Evolutionary conservation across 2,329 filamentous ascomycete genomes (phyloP).

Genomic region (Ascochyta koolunga): DNA sequence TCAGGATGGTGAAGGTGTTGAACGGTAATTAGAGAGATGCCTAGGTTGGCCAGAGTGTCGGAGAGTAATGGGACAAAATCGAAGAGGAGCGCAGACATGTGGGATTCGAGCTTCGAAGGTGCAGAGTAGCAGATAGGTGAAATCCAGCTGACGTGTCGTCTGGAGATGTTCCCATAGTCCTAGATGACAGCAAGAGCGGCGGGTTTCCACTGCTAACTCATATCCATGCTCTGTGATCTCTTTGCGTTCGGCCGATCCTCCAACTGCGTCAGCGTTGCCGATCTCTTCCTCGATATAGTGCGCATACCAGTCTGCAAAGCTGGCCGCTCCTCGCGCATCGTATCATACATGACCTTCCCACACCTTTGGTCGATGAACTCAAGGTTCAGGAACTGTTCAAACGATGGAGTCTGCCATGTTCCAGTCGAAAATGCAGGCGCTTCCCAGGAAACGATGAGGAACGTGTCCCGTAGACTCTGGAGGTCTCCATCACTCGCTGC

Average conservation of each 20-base stretch:
- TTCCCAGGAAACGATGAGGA: slow-evolving; percentile 11
- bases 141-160: too few relatives aligned
- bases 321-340: not conserved
- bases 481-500: not conserved
- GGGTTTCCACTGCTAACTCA: not conserved
- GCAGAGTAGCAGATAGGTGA: too few relatives aligned
- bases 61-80: not conserved
- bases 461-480: slow-evolving; percentile 1
- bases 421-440: slow-evolving; percentile 1
- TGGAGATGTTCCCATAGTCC: too few relatives aligned
- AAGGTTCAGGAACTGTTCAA: slow-evolving; percentile 1
- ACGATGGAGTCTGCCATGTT: slow-evolving; percentile 1
- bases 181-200: too few relatives aligned
- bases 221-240: slow-evolving; percentile 11
- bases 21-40: not conserved
- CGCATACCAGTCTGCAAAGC: not conserved
- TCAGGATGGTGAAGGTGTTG: not conserved
- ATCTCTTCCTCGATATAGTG: slow-evolving; percentile 6
- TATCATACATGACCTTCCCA: not conserved
- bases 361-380: not conserved
- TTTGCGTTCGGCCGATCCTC: slow-evolving; percentile 5
- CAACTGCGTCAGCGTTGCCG: slow-evolving; percentile 9
- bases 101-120: too few relatives aligned
- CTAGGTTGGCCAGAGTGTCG: not conserved
- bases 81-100: too few relatives aligned